phyloP scores from a whole-genome alignment of 768 basidiomycete species.

The Hortiboletus campestris region DNA sequence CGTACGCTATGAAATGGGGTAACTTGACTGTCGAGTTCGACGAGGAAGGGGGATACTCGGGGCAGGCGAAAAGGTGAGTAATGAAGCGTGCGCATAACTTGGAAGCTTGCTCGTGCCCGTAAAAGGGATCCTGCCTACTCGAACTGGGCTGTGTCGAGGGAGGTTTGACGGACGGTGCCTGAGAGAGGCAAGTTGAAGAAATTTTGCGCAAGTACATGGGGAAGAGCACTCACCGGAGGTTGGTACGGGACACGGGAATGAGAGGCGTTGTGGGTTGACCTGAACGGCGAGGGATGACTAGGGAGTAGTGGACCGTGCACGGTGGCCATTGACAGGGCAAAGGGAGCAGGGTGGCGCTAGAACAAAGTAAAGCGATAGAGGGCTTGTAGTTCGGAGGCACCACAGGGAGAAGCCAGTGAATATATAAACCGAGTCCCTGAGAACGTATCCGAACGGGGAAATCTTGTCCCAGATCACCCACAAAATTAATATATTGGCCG shows the following conservation, averaged over 20 bases:
- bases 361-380: not conserved
- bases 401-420: constrained; percentile 4
- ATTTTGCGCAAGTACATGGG: not conserved
- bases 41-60: constrained; percentile 63
- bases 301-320: constrained; percentile 31
- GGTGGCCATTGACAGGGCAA: constrained; percentile 25
- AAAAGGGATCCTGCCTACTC: constrained; percentile 28
- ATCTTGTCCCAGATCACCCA: constrained; percentile 9
- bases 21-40: constrained; percentile 36
- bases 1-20: constrained; percentile 65
- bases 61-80: constrained; percentile 82
- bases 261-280: constrained; percentile 24
- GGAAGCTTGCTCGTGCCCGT: constrained; percentile 72
- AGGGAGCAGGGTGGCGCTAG: constrained; percentile 20
- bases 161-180: constrained; percentile 30
- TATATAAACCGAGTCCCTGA: constrained; percentile 29
- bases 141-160: constrained; percentile 30
- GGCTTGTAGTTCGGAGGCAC: constrained; percentile 20
- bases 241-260: constrained; percentile 30
- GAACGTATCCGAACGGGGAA: constrained; percentile 13
- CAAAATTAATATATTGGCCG: not conserved
- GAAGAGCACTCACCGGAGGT: constrained; percentile 19
- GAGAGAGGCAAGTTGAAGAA: not conserved
- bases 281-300: constrained; percentile 30
- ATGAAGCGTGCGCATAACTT: constrained; percentile 77